Base-by-base conservation (phyloP, 345 rosid species). In the Rhodamnia argentea region DNA sequence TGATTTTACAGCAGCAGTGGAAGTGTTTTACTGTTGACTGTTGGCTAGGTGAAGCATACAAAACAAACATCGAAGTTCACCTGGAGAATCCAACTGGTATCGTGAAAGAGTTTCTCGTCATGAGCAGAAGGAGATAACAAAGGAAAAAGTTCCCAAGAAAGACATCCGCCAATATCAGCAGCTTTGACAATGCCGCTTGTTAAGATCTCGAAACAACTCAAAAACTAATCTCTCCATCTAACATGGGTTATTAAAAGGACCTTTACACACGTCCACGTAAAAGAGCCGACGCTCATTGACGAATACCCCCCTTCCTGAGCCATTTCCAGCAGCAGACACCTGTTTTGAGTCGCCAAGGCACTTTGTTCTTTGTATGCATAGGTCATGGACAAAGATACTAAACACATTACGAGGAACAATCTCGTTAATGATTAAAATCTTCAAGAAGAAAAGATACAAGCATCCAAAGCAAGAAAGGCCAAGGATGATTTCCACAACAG, bases 401-500 rank as follows among this genome's bases (percentile, higher is more conserved):
- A 82, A 50, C 0, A 52, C 11, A 44, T 82, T 24, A 52, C 4
- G 26, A 27, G 57, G 40, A 82, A 5, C 44, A 54, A 27, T 52
- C 55, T 27, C 13, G 24, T 51, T 11, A 27, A 52, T 26, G 37
- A 82, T 47, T n/a, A 26, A 82, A 76, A 85, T 86, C 74, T 32
- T 15, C 57, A 84, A 14, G 13, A 82, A 70, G 84, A 83, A 93
- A 52, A 94, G 98, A 95, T 95, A 96, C 99, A 94, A 88, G 91
- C 92, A 91, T 97, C 99, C 86, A 96, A 85, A 85, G 95, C 91
- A 87, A 96, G 91, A 88, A 93, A 94, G 86, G 90, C 91, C 58
- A 89, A 22, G 82, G 92, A 83, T 27, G 92, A 83, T 87, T 91
- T 97, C 98, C 94, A 93, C 59, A 96, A 87, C 23, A 95, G 59